Evolutionary conservation across 306 rosid genomes (phyloP), one percentile per base, ranked within the genome.

Genomic region (Sphenostylis stenocarpa): DNA sequence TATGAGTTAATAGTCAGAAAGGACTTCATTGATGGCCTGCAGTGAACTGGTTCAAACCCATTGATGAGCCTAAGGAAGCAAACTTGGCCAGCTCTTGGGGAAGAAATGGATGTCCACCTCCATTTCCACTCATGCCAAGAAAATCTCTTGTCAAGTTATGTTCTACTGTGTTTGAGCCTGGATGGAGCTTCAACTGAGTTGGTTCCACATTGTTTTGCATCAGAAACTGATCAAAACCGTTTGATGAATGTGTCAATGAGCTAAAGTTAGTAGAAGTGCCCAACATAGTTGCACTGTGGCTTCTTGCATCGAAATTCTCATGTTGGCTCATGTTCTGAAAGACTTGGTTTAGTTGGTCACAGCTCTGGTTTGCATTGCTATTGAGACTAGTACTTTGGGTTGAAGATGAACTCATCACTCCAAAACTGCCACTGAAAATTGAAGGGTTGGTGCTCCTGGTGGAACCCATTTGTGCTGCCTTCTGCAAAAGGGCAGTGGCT

Each of bases 61-160:
- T 88, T 26, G 93, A 75, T 19, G 91, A 81, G 7, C 75, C 85
- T 19, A 84, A 79, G 5, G 89, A 70, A 51, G 88, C 87, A 53
- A 91, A 85, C 87, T 89, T 91, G 8, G 85, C 95, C 0, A 93
- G 75, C 75, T 89, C 91, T 26, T 87, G 91, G 0, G 91, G 85
- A 23, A 87, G 75, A 70, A 87, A 85, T 33, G 83, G 86, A 49
- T 65, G 86, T 0, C 56, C 56, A 31, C 36, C 52, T 34, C 64
- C 84, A 55, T 57, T 67, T 63, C 80, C 28, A 71, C 87, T 88
- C 80, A 91, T 34, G 6, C 98, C 97, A 5, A 94, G 89, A 69
- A 92, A 94, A 72, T 94, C 98, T 28, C 98, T 84, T 1, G 97
- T 93, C 39, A 82, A 80, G 65, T 81, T 83, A 36, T 56, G 84